phyloP scores from a whole-genome alignment of 2,329 filamentous ascomycete species.

The Neofusicoccum parvum region DNA sequence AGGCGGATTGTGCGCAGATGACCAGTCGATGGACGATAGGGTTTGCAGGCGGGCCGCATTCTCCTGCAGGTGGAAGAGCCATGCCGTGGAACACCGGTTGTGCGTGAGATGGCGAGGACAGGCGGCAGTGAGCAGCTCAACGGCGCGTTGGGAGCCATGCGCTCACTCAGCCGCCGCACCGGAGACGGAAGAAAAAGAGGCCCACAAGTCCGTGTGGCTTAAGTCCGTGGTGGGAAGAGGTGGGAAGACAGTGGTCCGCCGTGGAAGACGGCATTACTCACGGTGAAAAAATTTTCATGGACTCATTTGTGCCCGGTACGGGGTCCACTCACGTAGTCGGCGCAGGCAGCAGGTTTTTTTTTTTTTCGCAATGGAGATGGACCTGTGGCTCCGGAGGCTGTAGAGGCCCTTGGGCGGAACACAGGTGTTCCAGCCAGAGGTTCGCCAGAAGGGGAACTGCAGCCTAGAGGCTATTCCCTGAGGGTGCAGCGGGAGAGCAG shows the following conservation, averaged over 20 bases:
- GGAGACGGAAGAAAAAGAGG: neutral
- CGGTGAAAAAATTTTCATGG: slow-evolving; percentile 8
- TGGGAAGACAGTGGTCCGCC: neutral
- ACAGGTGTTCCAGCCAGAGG: neutral
- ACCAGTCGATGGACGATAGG: neutral
- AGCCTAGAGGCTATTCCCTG: slow-evolving; percentile 13
- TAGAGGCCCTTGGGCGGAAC: neutral
- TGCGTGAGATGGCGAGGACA: neutral
- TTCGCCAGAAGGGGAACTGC: neutral
- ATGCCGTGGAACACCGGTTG: neutral
- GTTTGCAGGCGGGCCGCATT: slow-evolving; percentile 1
- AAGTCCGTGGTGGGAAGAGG: neutral
- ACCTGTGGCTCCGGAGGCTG: neutral
- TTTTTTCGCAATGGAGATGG: neutral
- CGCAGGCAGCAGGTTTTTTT: neutral
- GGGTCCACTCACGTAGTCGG: neutral
- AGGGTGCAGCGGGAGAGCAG: slow-evolving; percentile 15
- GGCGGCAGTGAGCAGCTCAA: neutral
- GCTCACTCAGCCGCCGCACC: slow-evolving; percentile 1
- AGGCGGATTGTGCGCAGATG: slow-evolving; percentile 5
- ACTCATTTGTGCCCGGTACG: neutral
- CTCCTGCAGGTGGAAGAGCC: slow-evolving; percentile 1
- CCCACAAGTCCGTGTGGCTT: neutral
- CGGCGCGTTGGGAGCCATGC: neutral
- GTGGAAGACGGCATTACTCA: slow-evolving; percentile 5